phyloP scores from a whole-genome alignment of 208 protist species.

The Crithidia fasciculata region DNA sequence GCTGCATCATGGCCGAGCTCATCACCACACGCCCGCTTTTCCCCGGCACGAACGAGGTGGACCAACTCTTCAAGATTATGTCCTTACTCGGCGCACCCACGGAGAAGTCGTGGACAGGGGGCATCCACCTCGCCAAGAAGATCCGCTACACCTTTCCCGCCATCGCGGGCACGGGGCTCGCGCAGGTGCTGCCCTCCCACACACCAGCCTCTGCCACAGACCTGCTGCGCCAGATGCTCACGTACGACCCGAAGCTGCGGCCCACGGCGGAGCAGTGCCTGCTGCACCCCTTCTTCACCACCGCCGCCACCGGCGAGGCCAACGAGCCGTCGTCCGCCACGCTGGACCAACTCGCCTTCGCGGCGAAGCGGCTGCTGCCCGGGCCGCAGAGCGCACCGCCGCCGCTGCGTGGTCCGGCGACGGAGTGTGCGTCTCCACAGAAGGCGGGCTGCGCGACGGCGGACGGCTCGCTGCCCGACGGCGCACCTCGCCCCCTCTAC shows the following conservation, averaged over 20 bases:
- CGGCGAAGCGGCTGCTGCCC: conserved; percentile 48
- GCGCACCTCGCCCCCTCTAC: conserved; percentile 38
- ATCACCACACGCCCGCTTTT: conserved; percentile 98
- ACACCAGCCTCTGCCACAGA: conserved; percentile 91
- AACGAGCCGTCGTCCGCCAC: conserved; percentile 45
- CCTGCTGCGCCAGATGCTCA: conserved; percentile 92
- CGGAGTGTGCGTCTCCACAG: conserved; percentile 3
- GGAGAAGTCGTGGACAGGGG: conserved; percentile 74
- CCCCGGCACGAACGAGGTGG: conserved; percentile 82
- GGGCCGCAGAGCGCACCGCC: conserved; percentile 63
- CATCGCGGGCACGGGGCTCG: conserved; percentile 65
- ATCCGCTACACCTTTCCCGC: conserved; percentile 82
- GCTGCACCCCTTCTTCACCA: conserved; percentile 93
- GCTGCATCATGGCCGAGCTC: conserved; percentile 98
- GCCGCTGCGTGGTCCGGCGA: conserved; percentile 19
- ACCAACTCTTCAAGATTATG: conserved; percentile 88
- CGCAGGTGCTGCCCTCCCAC: conserved; percentile 71
- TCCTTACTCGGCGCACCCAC: conserved; percentile 80
- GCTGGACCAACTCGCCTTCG: conserved; percentile 56
- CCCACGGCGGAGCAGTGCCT: conserved; percentile 94
- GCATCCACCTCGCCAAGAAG: conserved; percentile 74
- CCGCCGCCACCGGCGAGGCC: conserved; percentile 61
- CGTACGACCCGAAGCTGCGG: conserved; percentile 95
- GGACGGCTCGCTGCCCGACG: conserved; percentile 24
- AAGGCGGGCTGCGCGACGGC: conserved; percentile 7